A percentile compares a stretch with the other conserved stretches of the same genome.
Conservation (phyloP, 805 yeast genomes). For the Myxozyma melibiosi region DNA sequence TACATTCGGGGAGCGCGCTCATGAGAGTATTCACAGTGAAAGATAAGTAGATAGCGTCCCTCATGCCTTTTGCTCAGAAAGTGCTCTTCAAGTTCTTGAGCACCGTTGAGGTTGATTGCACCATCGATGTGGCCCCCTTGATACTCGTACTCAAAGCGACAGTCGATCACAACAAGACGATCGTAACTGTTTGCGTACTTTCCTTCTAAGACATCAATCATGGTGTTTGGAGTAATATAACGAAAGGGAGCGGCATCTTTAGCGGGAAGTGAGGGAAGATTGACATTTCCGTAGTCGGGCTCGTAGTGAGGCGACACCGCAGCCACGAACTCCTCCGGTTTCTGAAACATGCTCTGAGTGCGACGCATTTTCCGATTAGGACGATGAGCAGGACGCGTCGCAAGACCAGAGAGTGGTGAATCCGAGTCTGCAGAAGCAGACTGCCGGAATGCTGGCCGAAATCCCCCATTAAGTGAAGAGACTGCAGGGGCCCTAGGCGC, state of each 20-base stretch:
- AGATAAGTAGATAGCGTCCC: conserved; percentile 60
- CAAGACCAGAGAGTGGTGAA: conserved; percentile 23
- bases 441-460: conserved; percentile 17
- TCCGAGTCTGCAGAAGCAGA: conserved; percentile 9
- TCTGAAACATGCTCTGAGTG: conserved; percentile 69
- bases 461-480: conserved; percentile 17
- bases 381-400: conserved; percentile 19
- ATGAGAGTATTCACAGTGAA: conserved; percentile 94
- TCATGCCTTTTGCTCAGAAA: conserved; percentile 46
- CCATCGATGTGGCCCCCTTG: conserved; percentile 89
- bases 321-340: conserved; percentile 48
- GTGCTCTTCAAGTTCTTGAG: conserved; percentile 63
- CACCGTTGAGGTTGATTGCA: conserved; percentile 76
- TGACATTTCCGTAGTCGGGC: conserved; percentile 14
- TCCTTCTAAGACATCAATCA: conserved; percentile 62
- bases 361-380: conserved; percentile 51
- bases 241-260: conserved; percentile 58
- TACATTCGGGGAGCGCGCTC: conserved; percentile 88
- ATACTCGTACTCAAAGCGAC: conserved; percentile 90
- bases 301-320: conserved; percentile 31
- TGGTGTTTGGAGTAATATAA: conserved; percentile 61
- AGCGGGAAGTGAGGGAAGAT: conserved; percentile 21
- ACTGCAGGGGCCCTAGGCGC: conserved; percentile 14
- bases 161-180: conserved; percentile 68
- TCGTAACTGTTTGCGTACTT: conserved; percentile 55